Conservation (phyloP, 768 basidiomycete genomes). For the Rhizopogon roseolus region DNA sequence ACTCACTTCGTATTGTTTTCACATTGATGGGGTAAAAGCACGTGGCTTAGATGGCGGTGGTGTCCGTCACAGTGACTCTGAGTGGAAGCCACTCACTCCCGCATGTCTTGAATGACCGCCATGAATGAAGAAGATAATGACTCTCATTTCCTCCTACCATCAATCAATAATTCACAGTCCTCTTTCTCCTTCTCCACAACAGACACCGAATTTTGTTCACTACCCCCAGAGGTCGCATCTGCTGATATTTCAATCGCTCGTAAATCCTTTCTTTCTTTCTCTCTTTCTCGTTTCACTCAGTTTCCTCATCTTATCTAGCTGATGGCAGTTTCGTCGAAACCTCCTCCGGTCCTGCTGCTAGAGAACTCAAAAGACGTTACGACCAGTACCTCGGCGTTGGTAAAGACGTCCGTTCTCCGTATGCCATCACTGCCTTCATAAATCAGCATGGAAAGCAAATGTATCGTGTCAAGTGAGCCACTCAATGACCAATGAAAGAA, state of each 20-base stretch:
- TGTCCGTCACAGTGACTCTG: no score
- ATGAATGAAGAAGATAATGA: no score
- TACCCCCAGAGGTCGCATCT: constrained; percentile 47
- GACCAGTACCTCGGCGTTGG: constrained; percentile 68
- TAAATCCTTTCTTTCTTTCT: constrained; percentile 29
- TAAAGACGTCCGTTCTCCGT: constrained; percentile 67
- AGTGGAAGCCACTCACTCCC: background rate
- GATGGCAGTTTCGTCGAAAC: constrained; percentile 81
- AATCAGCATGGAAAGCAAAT: constrained; percentile 78
- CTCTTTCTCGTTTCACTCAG: constrained; percentile 1
- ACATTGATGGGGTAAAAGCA: no score
- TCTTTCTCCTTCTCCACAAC: constrained; percentile 39
- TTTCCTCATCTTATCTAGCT: constrained; percentile 31
- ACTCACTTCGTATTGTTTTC: no score
- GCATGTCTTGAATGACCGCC: background rate
- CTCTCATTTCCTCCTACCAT: constrained; percentile 33
- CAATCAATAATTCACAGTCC: constrained; percentile 34
- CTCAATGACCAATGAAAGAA: background rate
- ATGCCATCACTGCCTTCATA: constrained; percentile 75
- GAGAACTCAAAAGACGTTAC: constrained; percentile 71
- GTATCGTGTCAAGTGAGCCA: constrained; percentile 65
- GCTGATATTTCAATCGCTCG: constrained; percentile 58
- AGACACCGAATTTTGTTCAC: constrained; percentile 33
- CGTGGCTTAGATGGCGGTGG: no score
- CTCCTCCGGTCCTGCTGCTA: constrained; percentile 68